Base-by-base conservation (phyloP, 768 basidiomycete genomes). In the Auricularia auricula-judae region DNA sequence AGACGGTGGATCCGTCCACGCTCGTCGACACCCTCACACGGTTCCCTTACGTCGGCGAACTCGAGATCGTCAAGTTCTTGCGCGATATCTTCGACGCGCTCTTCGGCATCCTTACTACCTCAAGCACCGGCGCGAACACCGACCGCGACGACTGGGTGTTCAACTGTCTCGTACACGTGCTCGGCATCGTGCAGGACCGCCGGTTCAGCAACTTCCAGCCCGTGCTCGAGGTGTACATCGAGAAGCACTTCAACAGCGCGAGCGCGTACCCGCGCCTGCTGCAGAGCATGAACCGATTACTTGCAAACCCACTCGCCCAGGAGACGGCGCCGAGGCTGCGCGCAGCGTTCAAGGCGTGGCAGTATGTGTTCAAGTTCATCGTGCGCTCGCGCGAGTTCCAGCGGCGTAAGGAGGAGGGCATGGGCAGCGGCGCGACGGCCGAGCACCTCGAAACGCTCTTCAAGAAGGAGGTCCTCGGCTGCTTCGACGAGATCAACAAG, bases 121-220 rank as follows among this genome's bases (percentile, higher is more conserved):
- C 79, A 14, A 80, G 79, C 67, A 94, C 95, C 68, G 85, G 85
- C 65, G 73, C 82, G 4, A 86, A 87, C 23, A 23, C 56, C 14
- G 88, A 93, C 69, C 83, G 96, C 76, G 92, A 97, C 69, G 80
- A 85, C 65, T 79, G 91, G 44, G 91, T 95, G 8, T 97, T 98
- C 79, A 88, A 91, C 69, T 89, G 91, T 1, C 83, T 98, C 14
- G 89, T 98, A 63, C 91, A 87, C 3, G 88, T 98, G 12, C 86
- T 98, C 11, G 89, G 91, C 3, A 94, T 98, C 66, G 87, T 94
- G 12, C 89, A 93, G 70, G 96, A 98, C 74, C 84, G 96, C 36
- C 84, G 96, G 34, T 98, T 98, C 81, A 89, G 87, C 74, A 93
- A 96, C 74, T 98, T 98, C 80, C 87, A 91, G 68, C 88, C 92